A percentile compares a stretch with the other conserved stretches of the same genome.
phyloP scores from a whole-genome alignment of 2,329 filamentous ascomycete species.

The Alternaria sp. region DNA sequence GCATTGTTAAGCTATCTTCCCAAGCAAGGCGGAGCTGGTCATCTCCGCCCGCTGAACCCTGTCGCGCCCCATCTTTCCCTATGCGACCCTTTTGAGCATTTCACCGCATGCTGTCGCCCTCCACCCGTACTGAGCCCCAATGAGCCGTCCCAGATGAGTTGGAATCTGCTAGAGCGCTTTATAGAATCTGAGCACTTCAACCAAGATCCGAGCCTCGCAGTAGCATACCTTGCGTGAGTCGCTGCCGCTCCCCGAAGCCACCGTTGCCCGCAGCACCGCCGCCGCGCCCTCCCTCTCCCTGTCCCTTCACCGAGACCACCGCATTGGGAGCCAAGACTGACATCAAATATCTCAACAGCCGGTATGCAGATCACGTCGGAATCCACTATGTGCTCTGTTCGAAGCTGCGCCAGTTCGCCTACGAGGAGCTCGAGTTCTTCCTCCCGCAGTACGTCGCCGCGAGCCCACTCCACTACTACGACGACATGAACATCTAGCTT shows the following conservation, averaged over 20 bases:
- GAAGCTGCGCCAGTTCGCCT: conserved; percentile 87
- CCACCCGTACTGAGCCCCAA: conserved; percentile 42
- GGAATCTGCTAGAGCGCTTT: conserved; percentile 89
- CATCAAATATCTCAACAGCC: conserved; percentile 60
- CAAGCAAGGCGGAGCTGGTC: conserved; percentile 18
- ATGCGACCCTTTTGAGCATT: conserved; percentile 33
- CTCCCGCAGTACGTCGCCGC: conserved; percentile 65
- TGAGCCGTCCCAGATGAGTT: conserved; percentile 63
- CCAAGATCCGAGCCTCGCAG: conserved; percentile 86
- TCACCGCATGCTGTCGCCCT: conserved; percentile 21
- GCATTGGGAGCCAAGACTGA: conserved; percentile 19
- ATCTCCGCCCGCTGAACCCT: conserved; percentile 25
- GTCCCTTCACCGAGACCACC: conserved; percentile 4
- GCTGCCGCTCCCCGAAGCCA: conserved; percentile 34
- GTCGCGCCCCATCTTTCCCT: conserved; percentile 26
- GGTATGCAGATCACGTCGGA: conserved; percentile 88
- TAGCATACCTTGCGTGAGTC: conserved; percentile 86
- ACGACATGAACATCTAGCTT: conserved; percentile 51
- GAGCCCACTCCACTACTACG: conserved; percentile 20
- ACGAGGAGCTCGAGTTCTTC: conserved; percentile 94
- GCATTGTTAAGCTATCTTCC: conserved; percentile 11
- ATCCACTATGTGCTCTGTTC: conserved; percentile 90
- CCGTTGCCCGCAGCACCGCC: conserved; percentile 31
- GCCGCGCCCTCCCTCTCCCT: conserved; percentile 9
- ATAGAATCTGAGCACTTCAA: conserved; percentile 95